Evolutionary conservation across 345 rosid species (phyloP), one percentile per base, ranked within the genome.

Genomic region (Eucalyptus pauciflora): DNA sequence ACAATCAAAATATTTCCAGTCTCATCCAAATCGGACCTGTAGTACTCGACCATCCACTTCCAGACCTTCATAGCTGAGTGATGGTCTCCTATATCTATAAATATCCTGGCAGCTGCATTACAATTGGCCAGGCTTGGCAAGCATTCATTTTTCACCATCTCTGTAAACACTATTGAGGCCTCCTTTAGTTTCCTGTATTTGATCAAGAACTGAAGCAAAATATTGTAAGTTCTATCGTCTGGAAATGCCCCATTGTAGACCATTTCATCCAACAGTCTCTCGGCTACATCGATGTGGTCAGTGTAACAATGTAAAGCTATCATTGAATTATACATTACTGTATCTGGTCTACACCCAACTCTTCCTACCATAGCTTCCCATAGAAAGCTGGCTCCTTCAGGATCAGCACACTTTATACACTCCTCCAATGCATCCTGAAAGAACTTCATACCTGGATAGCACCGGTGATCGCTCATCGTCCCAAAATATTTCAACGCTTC

Each of bases 91-190:
- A 88, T 60, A 71, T 92, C 91, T 80, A 94, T 11, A 87, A 50
- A 93, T 62, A 88, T 62, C 92, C 91, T 93, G 49, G 94, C 89
- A 3, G 94, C 95, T 2, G 87, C 89, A 22, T 49, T 54, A 76
- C 95, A 95, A 86, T 92, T 94, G 31, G 67, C 87, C 87, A 87
- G 91, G 79, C 85, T 92, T 13, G 94, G 92, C 87, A 88, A 50
- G 86, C 69, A 89, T 88, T 93, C 96, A 15, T 94, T 95, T 89
- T 92, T 95, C 62, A 93, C 88, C 96, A 95, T 92, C 90, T 94
- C 96, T 50, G 89, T 88, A 90, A 94, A 93, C 60, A 93, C 18
- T 27, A 46, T 87, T 0, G 92, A 91, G 29, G 94, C 94, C 87
- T 94, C 95, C 87, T 87, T 89, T 88, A 93, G 89, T 87, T 90